Evolutionary conservation across 2,329 filamentous ascomycete genomes (phyloP).

Genomic region (Tolypocladium cylindrosporum): DNA sequence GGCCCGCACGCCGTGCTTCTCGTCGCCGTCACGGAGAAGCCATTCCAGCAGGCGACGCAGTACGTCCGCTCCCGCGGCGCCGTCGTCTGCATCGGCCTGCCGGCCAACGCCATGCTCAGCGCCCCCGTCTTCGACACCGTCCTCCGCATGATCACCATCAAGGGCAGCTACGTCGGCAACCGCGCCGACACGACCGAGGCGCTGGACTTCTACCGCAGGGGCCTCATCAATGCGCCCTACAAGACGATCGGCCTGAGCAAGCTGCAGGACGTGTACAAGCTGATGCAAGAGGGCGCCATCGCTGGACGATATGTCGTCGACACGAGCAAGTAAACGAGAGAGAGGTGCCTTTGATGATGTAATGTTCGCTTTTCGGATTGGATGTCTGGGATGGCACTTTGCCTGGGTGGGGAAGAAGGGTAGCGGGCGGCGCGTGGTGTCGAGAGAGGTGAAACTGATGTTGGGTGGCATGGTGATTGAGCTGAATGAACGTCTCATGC

Average conservation of each 20-base stretch:
- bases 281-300: conserved; percentile 62
- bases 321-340: conserved; percentile 44
- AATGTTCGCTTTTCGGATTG: not conserved
- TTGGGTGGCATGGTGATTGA: not conserved
- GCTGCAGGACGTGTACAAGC: conserved; percentile 68
- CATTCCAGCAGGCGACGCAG: conserved; percentile 87
- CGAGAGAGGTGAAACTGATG: too few relatives aligned
- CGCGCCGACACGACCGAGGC: conserved; percentile 80
- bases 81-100: conserved; percentile 84
- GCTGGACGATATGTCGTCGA: conserved; percentile 75
- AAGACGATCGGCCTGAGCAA: conserved; percentile 76
- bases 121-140: conserved; percentile 88
- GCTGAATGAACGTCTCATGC: not conserved
- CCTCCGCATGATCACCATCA: conserved; percentile 82
- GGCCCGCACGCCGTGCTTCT: conserved; percentile 83
- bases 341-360: not conserved
- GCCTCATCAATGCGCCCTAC: conserved; percentile 78
- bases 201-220: conserved; percentile 77
- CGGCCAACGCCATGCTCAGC: conserved; percentile 66
- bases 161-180: conserved; percentile 90
- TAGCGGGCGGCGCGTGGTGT: not conserved
- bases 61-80: conserved; percentile 77
- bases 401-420: too few relatives aligned
- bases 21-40: conserved; percentile 78
- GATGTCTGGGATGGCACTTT: not conserved